Conservation (phyloP, 805 yeast species). For the Candida manassasensis region DNA sequence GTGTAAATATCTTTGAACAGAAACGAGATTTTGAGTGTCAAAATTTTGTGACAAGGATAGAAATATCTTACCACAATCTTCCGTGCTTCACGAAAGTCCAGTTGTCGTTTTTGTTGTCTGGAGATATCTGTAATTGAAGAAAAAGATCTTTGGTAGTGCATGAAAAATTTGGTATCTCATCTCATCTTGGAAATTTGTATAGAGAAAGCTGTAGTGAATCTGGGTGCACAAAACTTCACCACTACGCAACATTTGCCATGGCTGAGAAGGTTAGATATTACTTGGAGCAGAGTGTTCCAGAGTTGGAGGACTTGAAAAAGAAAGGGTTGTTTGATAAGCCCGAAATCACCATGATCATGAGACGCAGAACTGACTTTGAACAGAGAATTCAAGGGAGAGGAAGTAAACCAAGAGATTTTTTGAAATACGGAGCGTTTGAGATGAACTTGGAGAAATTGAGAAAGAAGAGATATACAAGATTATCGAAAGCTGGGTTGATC, state of each 20-base stretch:
- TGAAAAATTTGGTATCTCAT: constrained; percentile 4
- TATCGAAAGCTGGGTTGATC: constrained; percentile 49
- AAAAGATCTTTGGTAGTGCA: constrained; percentile 3
- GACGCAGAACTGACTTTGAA: constrained; percentile 93
- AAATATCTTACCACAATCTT: too few relatives aligned
- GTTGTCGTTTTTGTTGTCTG: too few relatives aligned
- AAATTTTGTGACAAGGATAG: too few relatives aligned
- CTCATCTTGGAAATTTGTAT: constrained; percentile 1
- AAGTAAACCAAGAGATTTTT: constrained; percentile 68
- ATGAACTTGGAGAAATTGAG: constrained; percentile 73
- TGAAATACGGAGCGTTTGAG: constrained; percentile 78
- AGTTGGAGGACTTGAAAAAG: constrained; percentile 78
- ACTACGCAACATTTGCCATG: constrained; percentile 18
- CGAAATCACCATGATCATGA: constrained; percentile 82
- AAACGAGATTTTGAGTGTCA: too few relatives aligned
- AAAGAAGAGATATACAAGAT: constrained; percentile 60
- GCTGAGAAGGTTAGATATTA: constrained; percentile 47
- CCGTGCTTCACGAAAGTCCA: too few relatives aligned
- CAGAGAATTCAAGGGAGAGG: constrained; percentile 85
- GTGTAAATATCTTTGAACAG: too few relatives aligned
- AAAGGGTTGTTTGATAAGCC: constrained; percentile 77
- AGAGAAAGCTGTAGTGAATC: background rate
- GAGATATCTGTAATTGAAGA: too few relatives aligned
- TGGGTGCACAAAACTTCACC: background rate
- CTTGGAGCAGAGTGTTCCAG: constrained; percentile 76